These are phyloP conservation scores for Poa annua DNA, from an alignment of 176 grass and related monocot genomes.

Conservation along the genomic window DNA sequence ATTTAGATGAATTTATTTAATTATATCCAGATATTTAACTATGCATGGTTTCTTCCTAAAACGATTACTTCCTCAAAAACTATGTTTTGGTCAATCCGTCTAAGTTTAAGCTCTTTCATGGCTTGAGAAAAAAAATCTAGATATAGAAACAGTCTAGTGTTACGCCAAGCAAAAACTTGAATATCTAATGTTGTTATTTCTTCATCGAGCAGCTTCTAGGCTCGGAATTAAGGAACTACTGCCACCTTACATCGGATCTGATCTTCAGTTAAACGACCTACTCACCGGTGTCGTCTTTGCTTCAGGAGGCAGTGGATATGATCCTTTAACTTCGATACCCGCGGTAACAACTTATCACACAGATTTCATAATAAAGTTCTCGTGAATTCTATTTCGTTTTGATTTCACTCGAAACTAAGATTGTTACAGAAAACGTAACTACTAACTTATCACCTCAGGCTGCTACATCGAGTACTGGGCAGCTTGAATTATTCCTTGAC, in stretches of 20 bases:
- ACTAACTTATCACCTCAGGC: conserved; percentile 31
- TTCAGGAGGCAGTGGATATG: conserved; percentile 55
- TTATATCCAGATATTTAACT: no score
- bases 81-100: no score
- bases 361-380: not conserved
- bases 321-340: conserved; percentile 46
- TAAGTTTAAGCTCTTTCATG: no score
- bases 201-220: conserved; percentile 25
- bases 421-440: not conserved
- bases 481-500: conserved; percentile 52
- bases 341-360: conserved; percentile 25
- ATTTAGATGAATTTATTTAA: no score
- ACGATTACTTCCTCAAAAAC: no score
- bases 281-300: conserved; percentile 60
- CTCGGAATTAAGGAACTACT: conserved; percentile 52
- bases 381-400: not conserved
- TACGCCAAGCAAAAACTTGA: no score
- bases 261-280: conserved; percentile 45
- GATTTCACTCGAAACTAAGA: not conserved
- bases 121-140: no score
- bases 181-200: not conserved
- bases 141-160: no score
- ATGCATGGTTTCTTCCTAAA: no score
- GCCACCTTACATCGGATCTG: conserved; percentile 28
- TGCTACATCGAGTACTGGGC: conserved; percentile 38